These are phyloP conservation scores for Saturnispora saitoi DNA, from an alignment of 805 yeast genomes.

Conservation along the genomic window DNA sequence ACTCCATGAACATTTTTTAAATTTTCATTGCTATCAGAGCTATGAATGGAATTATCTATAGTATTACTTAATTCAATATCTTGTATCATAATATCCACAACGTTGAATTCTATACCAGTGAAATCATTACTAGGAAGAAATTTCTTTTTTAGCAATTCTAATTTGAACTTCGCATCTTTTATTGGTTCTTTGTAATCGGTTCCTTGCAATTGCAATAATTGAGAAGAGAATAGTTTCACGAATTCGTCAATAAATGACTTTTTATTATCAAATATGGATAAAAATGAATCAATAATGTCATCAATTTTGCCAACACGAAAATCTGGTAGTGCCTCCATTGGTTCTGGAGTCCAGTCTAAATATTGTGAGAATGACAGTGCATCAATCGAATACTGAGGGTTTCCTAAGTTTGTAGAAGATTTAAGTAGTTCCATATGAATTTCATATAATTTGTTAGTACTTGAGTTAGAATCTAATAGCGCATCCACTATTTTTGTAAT, in stretches of 20 bases:
- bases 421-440: slow-evolving; percentile 27
- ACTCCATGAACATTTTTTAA: slow-evolving; percentile 39
- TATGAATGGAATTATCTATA: slow-evolving; percentile 28
- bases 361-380: slow-evolving; percentile 23
- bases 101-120: slow-evolving; percentile 57
- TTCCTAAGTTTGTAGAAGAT: slow-evolving; percentile 5
- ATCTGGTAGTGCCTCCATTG: slow-evolving; percentile 84
- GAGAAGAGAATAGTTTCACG: slow-evolving; percentile 48
- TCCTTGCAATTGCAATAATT: slow-evolving; percentile 37
- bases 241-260: slow-evolving; percentile 60
- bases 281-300: slow-evolving; percentile 63
- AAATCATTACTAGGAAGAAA: slow-evolving; percentile 9
- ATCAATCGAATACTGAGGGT: slow-evolving; percentile 13
- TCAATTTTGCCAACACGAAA: slow-evolving; percentile 52
- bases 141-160: slow-evolving; percentile 49
- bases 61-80: slow-evolving; percentile 54
- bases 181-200: slow-evolving; percentile 35
- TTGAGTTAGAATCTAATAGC: slow-evolving; percentile 39
- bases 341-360: slow-evolving; percentile 73
- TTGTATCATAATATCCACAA: slow-evolving; percentile 75
- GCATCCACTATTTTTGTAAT: slow-evolving; percentile 64
- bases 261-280: slow-evolving; percentile 65
- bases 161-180: slow-evolving; percentile 21
- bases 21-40: slow-evolving; percentile 20
- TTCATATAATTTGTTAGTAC: slow-evolving; percentile 38